Evolutionary conservation across 352 stramenopile species (phyloP), one percentile per base, ranked within the genome.

Genomic region (Globisporangium barbulae): DNA sequence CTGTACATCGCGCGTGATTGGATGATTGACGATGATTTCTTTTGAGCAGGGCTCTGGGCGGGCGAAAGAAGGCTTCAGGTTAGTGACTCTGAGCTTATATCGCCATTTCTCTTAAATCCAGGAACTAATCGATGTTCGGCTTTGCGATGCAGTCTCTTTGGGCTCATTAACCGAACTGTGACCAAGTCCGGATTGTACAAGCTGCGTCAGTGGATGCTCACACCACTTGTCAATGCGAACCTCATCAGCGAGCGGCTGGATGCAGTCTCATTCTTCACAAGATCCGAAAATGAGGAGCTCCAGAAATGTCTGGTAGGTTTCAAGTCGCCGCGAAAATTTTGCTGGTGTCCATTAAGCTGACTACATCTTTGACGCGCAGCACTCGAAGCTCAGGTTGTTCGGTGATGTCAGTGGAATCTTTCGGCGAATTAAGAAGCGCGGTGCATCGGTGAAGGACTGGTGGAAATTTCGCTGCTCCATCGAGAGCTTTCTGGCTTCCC

Each of bases 1-100:
- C 9, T 35, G 1, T 35, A 33, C 10, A 21, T 31, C 17, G 10
- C n/a, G 0, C 50, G 35, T 25, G 10, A 6, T 12, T 44, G n/a
- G 15, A 54, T 21, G 42, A 48, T 49, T 28, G 13, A n/a, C 12
- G 37, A 47, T 28, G 25, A 50, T 33, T 41, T 55, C 35, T 72
- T 31, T 42, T 25, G 10, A 21, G 13, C 25, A 93, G 85, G 78
- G 78, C 41, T 75, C 67, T 60, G 86, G 85, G n/a, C 74, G 79
- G 67, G 75, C 83, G 5, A 96, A 94, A 69, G 86, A 95, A 81
- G 86, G 86, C 5, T 93, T 93, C 55, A 95, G 86, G 86, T 93
- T 49, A 21, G 37, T 61, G 19, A 0, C 10, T 59, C 50, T 42
- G n/a, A 21, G 1, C 5, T 42, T 28, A 4, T 50, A 35, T 2